Conservation (phyloP, 306 rosid species). For the Cicer cuneatum region DNA sequence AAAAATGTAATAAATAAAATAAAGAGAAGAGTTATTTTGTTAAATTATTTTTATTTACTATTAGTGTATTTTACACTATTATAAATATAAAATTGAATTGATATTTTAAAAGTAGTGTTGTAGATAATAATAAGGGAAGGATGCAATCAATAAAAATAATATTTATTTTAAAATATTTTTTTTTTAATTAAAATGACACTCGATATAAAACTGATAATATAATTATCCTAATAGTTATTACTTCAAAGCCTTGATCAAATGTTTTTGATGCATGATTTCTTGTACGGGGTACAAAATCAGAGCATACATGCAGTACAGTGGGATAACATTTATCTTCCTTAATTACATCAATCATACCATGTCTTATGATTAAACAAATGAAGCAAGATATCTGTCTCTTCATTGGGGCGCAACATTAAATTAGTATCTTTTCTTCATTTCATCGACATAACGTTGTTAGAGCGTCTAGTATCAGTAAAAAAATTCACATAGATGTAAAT, state of each 20-base stretch:
- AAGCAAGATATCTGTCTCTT: conserved; percentile 16
- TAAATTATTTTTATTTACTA: too few species aligned
- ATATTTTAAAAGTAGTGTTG: too few species aligned
- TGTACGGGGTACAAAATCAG: conserved; percentile 38
- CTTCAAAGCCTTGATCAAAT: conserved; percentile 6
- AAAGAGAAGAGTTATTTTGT: too few species aligned
- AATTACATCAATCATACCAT: conserved; percentile 32
- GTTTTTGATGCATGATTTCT: conserved; percentile 38
- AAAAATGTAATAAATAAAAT: too few species aligned
- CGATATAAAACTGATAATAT: neutral
- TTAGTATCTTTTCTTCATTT: conserved; percentile 4
- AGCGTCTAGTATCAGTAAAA: too few species aligned
- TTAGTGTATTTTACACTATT: too few species aligned
- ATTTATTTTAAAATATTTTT: too few species aligned
- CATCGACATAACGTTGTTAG: neutral
- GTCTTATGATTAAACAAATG: conserved; percentile 35
- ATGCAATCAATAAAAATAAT: too few species aligned
- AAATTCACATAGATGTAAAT: too few species aligned
- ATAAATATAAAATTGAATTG: too few species aligned
- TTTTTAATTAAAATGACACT: too few species aligned
- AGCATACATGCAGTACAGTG: conserved; percentile 13
- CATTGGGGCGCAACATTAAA: conserved; percentile 26
- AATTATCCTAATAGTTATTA: conserved; percentile 37
- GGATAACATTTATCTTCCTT: neutral
- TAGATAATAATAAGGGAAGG: too few species aligned